phyloP scores from a whole-genome alignment of 1,284 basidiomycete species.

The Melampsora occidentalis region DNA sequence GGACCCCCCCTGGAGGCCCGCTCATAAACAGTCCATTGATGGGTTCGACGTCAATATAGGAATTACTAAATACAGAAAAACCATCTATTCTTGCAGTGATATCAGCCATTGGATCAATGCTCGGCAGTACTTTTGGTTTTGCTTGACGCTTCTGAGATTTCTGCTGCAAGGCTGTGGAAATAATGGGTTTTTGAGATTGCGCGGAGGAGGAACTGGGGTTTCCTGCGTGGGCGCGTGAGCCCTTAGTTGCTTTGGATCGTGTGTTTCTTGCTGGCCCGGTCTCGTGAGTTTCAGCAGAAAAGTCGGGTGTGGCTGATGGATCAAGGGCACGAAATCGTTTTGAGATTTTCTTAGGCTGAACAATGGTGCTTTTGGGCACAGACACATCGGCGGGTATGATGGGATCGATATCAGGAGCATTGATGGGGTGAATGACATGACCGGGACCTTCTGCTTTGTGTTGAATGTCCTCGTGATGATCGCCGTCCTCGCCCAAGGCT shows the following conservation, averaged over 20 bases:
- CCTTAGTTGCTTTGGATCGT: constrained; percentile 14
- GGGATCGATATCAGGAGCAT: neutral
- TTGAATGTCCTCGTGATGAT: too few species aligned
- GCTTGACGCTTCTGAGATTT: too few species aligned
- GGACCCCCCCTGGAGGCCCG: neutral
- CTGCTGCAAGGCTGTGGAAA: too few species aligned
- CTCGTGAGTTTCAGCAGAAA: neutral
- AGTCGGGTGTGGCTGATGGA: neutral
- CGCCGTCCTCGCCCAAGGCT: constrained; percentile 7
- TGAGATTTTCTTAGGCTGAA: neutral
- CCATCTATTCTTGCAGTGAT: constrained; percentile 33
- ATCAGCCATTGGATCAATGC: constrained; percentile 20
- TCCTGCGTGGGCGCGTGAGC: neutral
- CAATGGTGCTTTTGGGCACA: neutral
- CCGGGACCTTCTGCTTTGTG: too few species aligned
- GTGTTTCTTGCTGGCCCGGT: constrained; percentile 23
- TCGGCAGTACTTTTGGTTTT: too few species aligned
- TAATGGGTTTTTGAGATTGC: too few species aligned
- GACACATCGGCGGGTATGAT: neutral
- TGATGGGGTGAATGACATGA: too few species aligned
- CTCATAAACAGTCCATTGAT: neutral
- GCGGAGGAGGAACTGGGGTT: too few species aligned
- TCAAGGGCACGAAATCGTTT: constrained; percentile 19
- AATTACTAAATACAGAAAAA: constrained; percentile 31
- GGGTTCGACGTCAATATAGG: constrained; percentile 5